Evolutionary conservation across 1,284 basidiomycete genomes (phyloP), one percentile per base, ranked within the genome.

Genomic region (Ustilago cynodontis): DNA sequence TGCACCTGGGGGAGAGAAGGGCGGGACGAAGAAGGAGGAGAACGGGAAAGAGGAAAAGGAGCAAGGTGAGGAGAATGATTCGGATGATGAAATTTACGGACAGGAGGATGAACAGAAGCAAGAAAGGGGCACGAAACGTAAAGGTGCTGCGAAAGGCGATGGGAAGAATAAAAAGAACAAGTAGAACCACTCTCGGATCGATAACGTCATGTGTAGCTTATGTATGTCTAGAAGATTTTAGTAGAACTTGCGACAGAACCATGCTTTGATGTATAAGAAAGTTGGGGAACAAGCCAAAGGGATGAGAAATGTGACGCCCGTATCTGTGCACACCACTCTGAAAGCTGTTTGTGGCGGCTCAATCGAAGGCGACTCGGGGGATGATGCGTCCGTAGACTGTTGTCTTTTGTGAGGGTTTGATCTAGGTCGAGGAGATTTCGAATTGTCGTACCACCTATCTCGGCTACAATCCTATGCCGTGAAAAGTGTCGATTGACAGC

Each of bases 241-340:
- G 18, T 39, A 39, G 37, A 39, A 39, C 18, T 16, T 39, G 37
- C 37, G 14, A 16, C 6, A 7, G 18, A 39, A 39, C 13, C 2
- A 39, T 39, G 37, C 37, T 39, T 14, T 10, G 20, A 16, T 7
- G 41, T 20, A n/a, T 6, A 9, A 16, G 8, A n/a, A 16, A 20
- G n/a, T 39, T 16, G 3, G 13, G 33, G 22, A 20, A 47, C 7
- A 9, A 9, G 6, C 13, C 24, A 16, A 26, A 53, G 29, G 10
- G 22, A 9, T 41, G 24, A 29, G n/a, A n/a, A 47, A 63, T 77
- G 69, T 77, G 65, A 65, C 74, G 69, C 74, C 74, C 74, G 74
- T 77, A 77, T 77, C 74, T 77, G 74, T 72, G 74, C 74, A 60
- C 50, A 63, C 69, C 74, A 77, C 65, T 47, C 65, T 71, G 74